Conservation (phyloP, 2,329 filamentous ascomycete genomes). For the Nigrospora oryzae region DNA sequence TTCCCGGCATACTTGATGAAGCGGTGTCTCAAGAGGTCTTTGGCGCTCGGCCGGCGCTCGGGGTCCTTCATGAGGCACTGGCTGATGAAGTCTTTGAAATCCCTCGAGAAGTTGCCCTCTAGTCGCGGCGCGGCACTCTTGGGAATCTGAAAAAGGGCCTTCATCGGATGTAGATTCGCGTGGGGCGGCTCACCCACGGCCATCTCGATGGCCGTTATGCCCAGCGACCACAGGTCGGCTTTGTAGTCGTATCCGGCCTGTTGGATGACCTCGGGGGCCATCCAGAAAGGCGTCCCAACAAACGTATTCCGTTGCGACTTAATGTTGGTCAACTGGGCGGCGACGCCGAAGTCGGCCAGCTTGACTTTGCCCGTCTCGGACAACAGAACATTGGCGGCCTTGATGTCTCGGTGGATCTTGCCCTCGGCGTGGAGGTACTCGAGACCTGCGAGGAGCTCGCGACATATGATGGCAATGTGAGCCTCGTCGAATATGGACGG, state of each 20-base stretch:
- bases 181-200: constrained; percentile 84
- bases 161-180: constrained; percentile 83
- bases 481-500: constrained; percentile 65
- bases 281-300: constrained; percentile 95
- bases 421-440: constrained; percentile 91
- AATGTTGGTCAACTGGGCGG: constrained; percentile 92
- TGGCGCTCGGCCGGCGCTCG: constrained; percentile 74
- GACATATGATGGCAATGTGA: constrained; percentile 90
- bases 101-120: constrained; percentile 77
- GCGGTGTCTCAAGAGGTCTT: constrained; percentile 77
- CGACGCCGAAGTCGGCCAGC: constrained; percentile 93
- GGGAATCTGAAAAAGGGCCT: constrained; percentile 84
- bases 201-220: constrained; percentile 87
- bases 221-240: constrained; percentile 88
- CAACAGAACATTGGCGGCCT: constrained; percentile 93
- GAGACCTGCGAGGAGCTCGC: constrained; percentile 80
- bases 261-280: constrained; percentile 91
- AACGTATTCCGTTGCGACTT: constrained; percentile 97
- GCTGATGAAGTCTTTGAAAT: constrained; percentile 90
- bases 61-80: constrained; percentile 90
- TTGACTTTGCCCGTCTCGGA: constrained; percentile 87
- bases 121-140: constrained; percentile 79
- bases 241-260: constrained; percentile 79
- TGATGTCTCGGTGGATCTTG: constrained; percentile 95
- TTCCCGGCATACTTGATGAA: constrained; percentile 86